Conservation (phyloP, 2,329 filamentous ascomycete genomes). For the Trichoderma citrinoviride region DNA sequence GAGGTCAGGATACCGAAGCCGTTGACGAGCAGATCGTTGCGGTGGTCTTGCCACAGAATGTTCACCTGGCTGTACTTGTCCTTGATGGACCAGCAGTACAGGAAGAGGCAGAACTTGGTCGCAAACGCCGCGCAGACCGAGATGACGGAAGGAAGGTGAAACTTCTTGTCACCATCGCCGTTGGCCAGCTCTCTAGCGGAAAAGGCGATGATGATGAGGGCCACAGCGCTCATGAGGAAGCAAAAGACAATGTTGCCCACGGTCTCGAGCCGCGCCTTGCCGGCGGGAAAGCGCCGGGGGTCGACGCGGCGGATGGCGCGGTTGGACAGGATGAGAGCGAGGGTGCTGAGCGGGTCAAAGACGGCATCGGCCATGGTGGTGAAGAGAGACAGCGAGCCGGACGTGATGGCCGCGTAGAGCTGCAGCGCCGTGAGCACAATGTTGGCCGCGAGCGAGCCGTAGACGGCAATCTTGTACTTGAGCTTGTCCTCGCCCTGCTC, state of each 20-base stretch:
- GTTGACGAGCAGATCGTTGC: conserved; percentile 97
- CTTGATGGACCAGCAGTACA: conserved; percentile 89
- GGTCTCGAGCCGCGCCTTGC: conserved; percentile 91
- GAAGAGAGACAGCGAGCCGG: conserved; percentile 90
- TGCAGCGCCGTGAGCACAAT: conserved; percentile 75
- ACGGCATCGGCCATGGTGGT: conserved; percentile 96
- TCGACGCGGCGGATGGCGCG: conserved; percentile 88
- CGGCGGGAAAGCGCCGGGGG: conserved; percentile 79
- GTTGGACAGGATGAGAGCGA: conserved; percentile 82
- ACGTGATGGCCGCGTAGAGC: conserved; percentile 82
- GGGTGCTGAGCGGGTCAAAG: conserved; percentile 87
- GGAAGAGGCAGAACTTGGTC: conserved; percentile 79
- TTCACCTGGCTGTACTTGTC: conserved; percentile 89
- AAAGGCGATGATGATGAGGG: conserved; percentile 87
- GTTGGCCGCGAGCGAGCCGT: conserved; percentile 74
- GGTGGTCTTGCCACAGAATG: conserved; percentile 94
- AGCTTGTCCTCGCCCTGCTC: conserved; percentile 79
- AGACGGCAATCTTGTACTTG: conserved; percentile 65
- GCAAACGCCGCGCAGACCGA: conserved; percentile 79
- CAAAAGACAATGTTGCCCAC: conserved; percentile 96
- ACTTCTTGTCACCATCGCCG: conserved; percentile 56
- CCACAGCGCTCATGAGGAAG: conserved; percentile 92
- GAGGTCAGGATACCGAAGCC: conserved; percentile 88
- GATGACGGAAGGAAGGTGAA: conserved; percentile 80
- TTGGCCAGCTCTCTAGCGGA: conserved; percentile 68